Base-by-base conservation (phyloP, 805 yeast genomes). In the Pichia heedii region DNA sequence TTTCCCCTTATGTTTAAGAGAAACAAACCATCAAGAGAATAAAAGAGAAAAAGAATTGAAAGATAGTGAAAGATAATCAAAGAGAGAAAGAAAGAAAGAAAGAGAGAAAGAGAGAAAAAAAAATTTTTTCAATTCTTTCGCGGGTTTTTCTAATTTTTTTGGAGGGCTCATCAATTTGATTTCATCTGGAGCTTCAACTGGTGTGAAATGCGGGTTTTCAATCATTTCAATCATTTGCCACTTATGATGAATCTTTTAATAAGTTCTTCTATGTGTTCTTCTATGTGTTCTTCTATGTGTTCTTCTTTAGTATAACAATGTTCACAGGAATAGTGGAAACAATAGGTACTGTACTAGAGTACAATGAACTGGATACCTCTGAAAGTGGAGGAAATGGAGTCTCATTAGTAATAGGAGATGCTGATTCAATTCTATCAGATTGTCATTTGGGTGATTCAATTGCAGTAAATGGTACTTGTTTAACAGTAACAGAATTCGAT, bases 391-490 rank as follows among this genome's bases (percentile, higher is more conserved):
- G 86, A 3, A 72, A 78, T 48, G 95, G 96, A 15, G 82, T 79
- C 10, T 76, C 95, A 0, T 57, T 88, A 33, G 74, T 77, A 3
- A 74, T 90, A 32, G 67, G 69, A 2, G 76, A 83, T 48, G 84
- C 88, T 24, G 56, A 69, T 0, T 62, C 66, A 3, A 78, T 93
- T 24, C 68, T 90, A 15, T 70, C 57, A 0, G 99, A 93, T 59
- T 88, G 85, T 50, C 89, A 88, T 56, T 65, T 90, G 33, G 99
- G 99, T 12, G 99, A 93, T 64, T 85, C 96, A 15, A 93, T 93
- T 45, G 77, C 93, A 22, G 76, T 90, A 24, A 85, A 85, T 58
- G 98, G 98, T 9, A 77, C 76, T 3, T 93, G 99, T 63, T 70
- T 93, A 29, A 93, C 99, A 0, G 97, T 90, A 8, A 88, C 96